These are phyloP conservation scores for Cytospora piceicola DNA, from an alignment of 2,329 filamentous ascomycete species.

Conservation along the genomic window DNA sequence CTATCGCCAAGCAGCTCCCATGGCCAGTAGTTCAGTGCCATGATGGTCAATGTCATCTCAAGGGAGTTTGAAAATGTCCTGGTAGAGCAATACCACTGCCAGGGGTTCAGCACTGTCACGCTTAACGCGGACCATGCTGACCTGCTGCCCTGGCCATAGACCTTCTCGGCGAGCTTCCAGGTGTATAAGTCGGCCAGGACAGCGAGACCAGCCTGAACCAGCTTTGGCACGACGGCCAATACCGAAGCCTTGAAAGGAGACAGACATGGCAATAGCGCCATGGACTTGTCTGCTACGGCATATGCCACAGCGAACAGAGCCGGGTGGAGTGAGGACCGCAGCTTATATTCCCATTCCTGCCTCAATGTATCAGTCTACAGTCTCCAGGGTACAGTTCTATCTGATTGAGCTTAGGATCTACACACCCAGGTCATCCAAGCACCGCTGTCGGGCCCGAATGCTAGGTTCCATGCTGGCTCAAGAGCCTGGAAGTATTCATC, in stretches of 20 bases:
- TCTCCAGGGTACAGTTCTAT: constrained; percentile 25
- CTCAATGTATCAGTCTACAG: constrained; percentile 4
- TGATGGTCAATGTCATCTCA: constrained; percentile 83
- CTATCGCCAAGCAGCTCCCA: constrained; percentile 68
- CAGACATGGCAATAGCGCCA: constrained; percentile 57
- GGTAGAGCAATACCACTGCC: constrained; percentile 96
- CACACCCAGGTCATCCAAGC: constrained; percentile 96
- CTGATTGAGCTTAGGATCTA: constrained; percentile 26
- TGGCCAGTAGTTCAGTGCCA: constrained; percentile 82
- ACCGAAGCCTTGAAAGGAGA: constrained; percentile 64
- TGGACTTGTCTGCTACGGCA: constrained; percentile 60
- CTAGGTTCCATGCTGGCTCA: constrained; percentile 89
- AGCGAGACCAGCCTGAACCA: constrained; percentile 77
- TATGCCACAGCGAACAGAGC: constrained; percentile 80
- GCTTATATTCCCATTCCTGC: constrained; percentile 88
- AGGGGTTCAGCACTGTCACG: constrained; percentile 76
- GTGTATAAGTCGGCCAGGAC: constrained; percentile 83
- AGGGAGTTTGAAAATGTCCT: constrained; percentile 93
- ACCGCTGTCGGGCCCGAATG: constrained; percentile 75
- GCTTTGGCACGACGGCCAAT: constrained; percentile 72
- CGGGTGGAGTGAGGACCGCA: constrained; percentile 93
- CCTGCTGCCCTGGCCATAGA: constrained; percentile 70
- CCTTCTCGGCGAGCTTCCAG: constrained; percentile 75
- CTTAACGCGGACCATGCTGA: constrained; percentile 70
- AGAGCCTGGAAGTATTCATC: constrained; percentile 97